Conservation (phyloP, 2,329 filamentous ascomycete species). For the Colletotrichum sp. region DNA sequence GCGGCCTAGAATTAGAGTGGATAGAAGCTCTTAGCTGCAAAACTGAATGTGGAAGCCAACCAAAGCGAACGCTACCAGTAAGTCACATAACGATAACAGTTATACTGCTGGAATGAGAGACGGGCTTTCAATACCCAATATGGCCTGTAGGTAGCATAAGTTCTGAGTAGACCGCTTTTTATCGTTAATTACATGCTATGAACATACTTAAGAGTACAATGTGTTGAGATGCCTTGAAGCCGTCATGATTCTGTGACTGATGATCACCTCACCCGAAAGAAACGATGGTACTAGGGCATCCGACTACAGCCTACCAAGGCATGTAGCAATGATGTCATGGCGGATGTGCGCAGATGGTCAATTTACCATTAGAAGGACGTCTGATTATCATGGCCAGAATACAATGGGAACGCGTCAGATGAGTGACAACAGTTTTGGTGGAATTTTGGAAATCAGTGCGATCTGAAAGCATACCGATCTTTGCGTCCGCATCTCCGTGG, state of each 20-base stretch:
- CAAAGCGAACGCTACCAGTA: neutral
- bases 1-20: too few relatives aligned
- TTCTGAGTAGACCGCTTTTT: neutral
- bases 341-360: neutral
- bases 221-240: too few relatives aligned
- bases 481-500: fast-evolving
- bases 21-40: neutral
- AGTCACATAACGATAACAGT: fast-evolving
- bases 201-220: too few relatives aligned
- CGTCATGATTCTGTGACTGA: too few relatives aligned
- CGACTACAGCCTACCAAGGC: too few relatives aligned
- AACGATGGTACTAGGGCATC: too few relatives aligned
- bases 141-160: neutral
- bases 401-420: neutral
- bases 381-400: neutral
- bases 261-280: too few relatives aligned
- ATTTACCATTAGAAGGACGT: neutral
- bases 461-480: neutral
- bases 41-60: neutral
- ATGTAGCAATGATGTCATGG: too few relatives aligned
- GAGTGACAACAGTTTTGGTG: neutral
- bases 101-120: neutral
- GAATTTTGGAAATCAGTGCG: fast-evolving
- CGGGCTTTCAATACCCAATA: too few relatives aligned
- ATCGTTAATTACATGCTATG: fast-evolving